Conservation (phyloP, 768 basidiomycete species). For the Holtermannia corniformis region DNA sequence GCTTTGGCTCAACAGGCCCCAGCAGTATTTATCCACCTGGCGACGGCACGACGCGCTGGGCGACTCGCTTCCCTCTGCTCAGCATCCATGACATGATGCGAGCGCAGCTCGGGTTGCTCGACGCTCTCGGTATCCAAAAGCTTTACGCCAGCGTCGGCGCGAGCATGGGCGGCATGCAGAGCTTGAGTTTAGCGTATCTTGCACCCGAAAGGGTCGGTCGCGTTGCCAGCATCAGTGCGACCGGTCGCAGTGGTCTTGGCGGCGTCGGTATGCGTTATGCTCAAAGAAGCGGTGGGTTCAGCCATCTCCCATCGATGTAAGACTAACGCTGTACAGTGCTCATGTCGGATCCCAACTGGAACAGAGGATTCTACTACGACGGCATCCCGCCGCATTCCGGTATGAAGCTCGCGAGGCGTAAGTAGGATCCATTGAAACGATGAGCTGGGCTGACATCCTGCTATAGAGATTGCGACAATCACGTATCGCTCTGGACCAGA, state of each 20-base stretch:
- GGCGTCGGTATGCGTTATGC: slow-evolving; percentile 94
- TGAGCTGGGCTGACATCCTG: not conserved
- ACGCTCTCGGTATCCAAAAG: slow-evolving; percentile 69
- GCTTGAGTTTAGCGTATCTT: slow-evolving; percentile 88
- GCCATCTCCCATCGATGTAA: slow-evolving; percentile 2
- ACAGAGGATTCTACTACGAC: slow-evolving; percentile 96
- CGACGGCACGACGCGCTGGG: slow-evolving; percentile 55
- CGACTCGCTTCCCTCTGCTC: slow-evolving; percentile 80
- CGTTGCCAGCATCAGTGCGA: slow-evolving; percentile 88
- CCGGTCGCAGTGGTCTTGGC: slow-evolving; percentile 80
- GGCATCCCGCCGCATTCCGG: slow-evolving; percentile 89
- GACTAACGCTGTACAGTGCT: slow-evolving; percentile 54
- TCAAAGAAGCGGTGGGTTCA: slow-evolving; percentile 75
- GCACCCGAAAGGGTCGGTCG: slow-evolving; percentile 80
- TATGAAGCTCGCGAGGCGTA: slow-evolving; percentile 96
- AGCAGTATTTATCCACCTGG: slow-evolving; percentile 61
- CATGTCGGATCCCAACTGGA: slow-evolving; percentile 99
- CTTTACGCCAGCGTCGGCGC: slow-evolving; percentile 89
- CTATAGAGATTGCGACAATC: slow-evolving; percentile 90
- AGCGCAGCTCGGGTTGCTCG: slow-evolving; percentile 79
- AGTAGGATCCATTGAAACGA: slow-evolving; percentile 29
- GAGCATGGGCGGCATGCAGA: slow-evolving; percentile 98
- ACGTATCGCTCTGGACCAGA: slow-evolving; percentile 98
- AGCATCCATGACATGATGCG: slow-evolving; percentile 96
- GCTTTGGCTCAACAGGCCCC: slow-evolving; percentile 95